Conservation (phyloP, 2,329 filamentous ascomycete genomes). For the Gnomoniopsis sp. region DNA sequence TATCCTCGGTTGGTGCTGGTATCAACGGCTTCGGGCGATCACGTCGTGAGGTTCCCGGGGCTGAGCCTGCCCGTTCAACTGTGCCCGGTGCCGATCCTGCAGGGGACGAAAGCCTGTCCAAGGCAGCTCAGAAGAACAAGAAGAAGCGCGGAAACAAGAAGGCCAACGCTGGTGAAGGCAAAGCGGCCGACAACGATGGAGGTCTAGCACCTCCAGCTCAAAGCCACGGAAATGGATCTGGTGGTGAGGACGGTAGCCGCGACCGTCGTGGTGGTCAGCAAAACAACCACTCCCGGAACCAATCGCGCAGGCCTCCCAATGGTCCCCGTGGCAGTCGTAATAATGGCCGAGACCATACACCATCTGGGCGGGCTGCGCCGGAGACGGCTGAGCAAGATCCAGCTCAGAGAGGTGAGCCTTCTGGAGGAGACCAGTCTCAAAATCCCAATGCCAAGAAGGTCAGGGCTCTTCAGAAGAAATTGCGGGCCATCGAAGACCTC, state of each 20-base stretch:
- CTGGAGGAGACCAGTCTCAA: slow-evolving; percentile 41
- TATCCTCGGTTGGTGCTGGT: slow-evolving; percentile 57
- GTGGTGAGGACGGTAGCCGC: slow-evolving; percentile 59
- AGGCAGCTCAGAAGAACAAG: slow-evolving; percentile 91
- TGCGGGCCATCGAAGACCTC: slow-evolving; percentile 93
- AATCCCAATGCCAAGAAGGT: slow-evolving; percentile 91
- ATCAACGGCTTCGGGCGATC: slow-evolving; percentile 73
- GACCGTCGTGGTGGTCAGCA: slow-evolving; percentile 55
- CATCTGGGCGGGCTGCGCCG: slow-evolving; percentile 27
- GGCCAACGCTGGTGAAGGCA: slow-evolving; percentile 72
- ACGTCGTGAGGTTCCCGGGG: slow-evolving; percentile 81
- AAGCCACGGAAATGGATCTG: slow-evolving; percentile 38
- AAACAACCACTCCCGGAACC: slow-evolving; percentile 43
- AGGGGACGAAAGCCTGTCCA: slow-evolving; percentile 73
- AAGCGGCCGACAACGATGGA: slow-evolving; percentile 41
- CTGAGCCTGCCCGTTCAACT: slow-evolving; percentile 63
- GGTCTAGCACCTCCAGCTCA: slow-evolving; percentile 46
- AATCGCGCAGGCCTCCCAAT: slow-evolving; percentile 48
- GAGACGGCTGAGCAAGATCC: slow-evolving; percentile 21
- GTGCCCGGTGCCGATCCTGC: slow-evolving; percentile 46
- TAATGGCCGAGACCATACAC: slow-evolving; percentile 26
- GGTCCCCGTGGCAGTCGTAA: slow-evolving; percentile 45
- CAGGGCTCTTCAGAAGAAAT: slow-evolving; percentile 90
- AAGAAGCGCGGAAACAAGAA: slow-evolving; percentile 96
- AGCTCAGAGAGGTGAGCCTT: slow-evolving; percentile 34